Evolutionary conservation across 2,329 filamentous ascomycete genomes (phyloP).

Genomic region (Didymella lethalis): DNA sequence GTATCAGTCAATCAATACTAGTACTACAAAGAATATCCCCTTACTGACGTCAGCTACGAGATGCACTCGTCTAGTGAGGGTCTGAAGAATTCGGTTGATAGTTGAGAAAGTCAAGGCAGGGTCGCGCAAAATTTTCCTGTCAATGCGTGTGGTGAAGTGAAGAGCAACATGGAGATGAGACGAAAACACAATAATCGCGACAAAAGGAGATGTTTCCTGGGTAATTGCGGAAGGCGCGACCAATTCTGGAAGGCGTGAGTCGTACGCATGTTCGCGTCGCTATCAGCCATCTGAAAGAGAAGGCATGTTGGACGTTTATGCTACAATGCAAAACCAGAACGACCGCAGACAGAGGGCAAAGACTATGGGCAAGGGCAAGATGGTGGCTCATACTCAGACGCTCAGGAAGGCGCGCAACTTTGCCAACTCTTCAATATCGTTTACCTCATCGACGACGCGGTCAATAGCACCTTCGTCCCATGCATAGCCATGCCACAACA

Average conservation of each 20-base stretch:
- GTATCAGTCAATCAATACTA: not conserved
- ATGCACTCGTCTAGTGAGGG: not conserved
- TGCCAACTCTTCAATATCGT: conserved; percentile 63
- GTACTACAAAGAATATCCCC: not conserved
- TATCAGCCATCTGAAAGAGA: not conserved
- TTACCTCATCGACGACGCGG: conserved; percentile 62
- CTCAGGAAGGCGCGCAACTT: conserved; percentile 57
- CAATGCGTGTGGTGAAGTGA: conserved; percentile 1
- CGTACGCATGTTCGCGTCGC: not conserved
- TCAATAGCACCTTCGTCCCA: conserved; percentile 68
- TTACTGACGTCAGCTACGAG: not conserved
- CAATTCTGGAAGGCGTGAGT: conserved; percentile 21
- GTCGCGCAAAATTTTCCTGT: not conserved
- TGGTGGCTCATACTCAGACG: not conserved
- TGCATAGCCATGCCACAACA: conserved; percentile 70
- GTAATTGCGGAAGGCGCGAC: conserved; percentile 26
- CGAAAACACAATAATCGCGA: conserved; percentile 2
- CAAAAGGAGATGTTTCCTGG: conserved; percentile 13
- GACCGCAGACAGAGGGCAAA: not conserved
- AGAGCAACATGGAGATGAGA: conserved; percentile 4
- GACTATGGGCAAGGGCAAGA: not conserved
- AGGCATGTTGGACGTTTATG: not conserved
- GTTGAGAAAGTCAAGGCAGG: not conserved
- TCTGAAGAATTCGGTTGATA: not conserved
- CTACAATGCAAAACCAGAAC: not conserved